Conservation (phyloP, 768 basidiomycete species). For the Rhodotorula sphaerocarpa region DNA sequence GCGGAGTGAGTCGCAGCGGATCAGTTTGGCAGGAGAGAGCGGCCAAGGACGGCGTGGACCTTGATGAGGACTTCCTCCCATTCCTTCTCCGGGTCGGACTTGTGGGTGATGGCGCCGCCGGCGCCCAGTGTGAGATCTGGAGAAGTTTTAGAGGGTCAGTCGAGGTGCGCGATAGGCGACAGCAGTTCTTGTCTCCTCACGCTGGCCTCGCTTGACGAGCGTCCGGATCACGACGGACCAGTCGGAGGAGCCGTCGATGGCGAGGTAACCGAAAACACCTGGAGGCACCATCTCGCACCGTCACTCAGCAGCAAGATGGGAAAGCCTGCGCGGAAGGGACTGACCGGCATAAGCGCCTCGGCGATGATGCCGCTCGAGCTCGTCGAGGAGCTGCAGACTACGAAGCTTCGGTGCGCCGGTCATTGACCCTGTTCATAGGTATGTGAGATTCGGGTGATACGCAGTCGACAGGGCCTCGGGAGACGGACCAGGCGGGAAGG, state of each 20-base stretch:
- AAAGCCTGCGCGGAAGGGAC: neutral
- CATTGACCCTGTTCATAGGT: conserved; percentile 65
- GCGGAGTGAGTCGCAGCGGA: too few relatives aligned
- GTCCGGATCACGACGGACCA: conserved; percentile 92
- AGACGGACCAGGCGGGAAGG: conserved; percentile 72
- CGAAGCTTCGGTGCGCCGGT: conserved; percentile 94
- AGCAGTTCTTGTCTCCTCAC: conserved; percentile 18
- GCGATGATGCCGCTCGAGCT: conserved; percentile 58
- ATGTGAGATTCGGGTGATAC: neutral
- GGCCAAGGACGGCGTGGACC: conserved; percentile 47
- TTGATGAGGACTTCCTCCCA: conserved; percentile 95
- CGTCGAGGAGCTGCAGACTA: conserved; percentile 77
- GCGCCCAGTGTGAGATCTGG: conserved; percentile 57
- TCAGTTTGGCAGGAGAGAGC: too few relatives aligned
- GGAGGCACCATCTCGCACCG: neutral
- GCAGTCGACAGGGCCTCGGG: neutral
- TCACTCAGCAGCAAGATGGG: neutral
- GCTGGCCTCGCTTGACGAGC: conserved; percentile 51
- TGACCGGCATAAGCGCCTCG: conserved; percentile 68
- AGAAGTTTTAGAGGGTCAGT: too few relatives aligned
- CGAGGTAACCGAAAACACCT: conserved; percentile 88
- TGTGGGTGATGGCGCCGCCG: conserved; percentile 91
- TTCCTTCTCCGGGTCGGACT: conserved; percentile 73
- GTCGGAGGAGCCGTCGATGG: conserved; percentile 76
- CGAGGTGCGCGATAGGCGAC: neutral